Evolutionary conservation across 2,329 filamentous ascomycete species (phyloP).

Genomic region (Calonectria pseudoturangicola): DNA sequence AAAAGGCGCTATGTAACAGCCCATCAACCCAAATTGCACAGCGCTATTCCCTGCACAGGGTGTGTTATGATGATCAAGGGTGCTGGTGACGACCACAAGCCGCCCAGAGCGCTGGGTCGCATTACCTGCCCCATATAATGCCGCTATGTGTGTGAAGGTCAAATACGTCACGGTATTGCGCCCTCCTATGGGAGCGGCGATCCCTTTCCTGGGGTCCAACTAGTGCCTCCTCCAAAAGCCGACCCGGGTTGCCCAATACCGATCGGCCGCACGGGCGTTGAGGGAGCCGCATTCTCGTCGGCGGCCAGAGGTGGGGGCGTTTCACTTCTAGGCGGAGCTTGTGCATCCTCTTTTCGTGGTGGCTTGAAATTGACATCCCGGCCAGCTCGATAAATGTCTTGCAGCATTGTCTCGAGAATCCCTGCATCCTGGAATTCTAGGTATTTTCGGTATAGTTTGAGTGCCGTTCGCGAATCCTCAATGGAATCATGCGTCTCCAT

Average conservation of each 20-base stretch:
- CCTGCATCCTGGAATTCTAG: constrained; percentile 92
- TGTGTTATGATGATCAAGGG: neutral
- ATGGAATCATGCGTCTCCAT: constrained; percentile 94
- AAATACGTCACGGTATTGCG: constrained; percentile 8
- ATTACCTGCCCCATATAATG: constrained; percentile 18
- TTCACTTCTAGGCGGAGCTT: constrained; percentile 68
- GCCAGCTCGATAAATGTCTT: constrained; percentile 84
- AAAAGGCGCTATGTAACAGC: constrained; percentile 26
- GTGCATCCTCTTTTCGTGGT: constrained; percentile 67
- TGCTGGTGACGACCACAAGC: neutral
- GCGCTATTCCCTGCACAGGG: constrained; percentile 15
- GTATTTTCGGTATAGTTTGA: constrained; percentile 92
- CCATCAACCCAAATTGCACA: constrained; percentile 17
- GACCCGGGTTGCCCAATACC: constrained; percentile 58
- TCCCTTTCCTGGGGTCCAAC: constrained; percentile 69
- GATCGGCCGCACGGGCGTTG: constrained; percentile 68
- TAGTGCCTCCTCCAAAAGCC: constrained; percentile 62
- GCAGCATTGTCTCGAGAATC: constrained; percentile 86
- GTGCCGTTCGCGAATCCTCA: constrained; percentile 92
- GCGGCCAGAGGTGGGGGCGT: constrained; percentile 72
- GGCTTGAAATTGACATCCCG: constrained; percentile 71
- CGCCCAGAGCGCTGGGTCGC: constrained; percentile 10
- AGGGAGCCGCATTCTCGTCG: constrained; percentile 62
- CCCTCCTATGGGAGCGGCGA: constrained; percentile 58
- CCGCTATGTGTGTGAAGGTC: constrained; percentile 7